A percentile compares a stretch with the other conserved stretches of the same genome.
These are phyloP conservation scores for Mortierella sp. DNA, from an alignment of 371 early-diverging fungal species.

Conservation along the genomic window DNA sequence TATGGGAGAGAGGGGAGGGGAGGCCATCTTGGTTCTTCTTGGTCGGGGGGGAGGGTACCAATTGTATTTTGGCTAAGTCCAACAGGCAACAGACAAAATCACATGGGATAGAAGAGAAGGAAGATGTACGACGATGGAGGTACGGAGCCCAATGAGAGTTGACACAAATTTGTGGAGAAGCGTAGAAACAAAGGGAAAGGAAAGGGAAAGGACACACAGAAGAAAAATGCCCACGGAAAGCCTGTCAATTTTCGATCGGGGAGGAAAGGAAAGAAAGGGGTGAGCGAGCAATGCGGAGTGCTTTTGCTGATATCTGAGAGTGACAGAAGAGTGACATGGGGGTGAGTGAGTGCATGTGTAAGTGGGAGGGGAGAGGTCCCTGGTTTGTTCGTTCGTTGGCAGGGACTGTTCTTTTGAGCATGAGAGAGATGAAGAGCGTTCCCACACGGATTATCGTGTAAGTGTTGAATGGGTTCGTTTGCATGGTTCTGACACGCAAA, in stretches of 20 bases:
- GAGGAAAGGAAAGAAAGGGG: background rate
- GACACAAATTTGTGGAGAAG: slow-evolving; percentile 1
- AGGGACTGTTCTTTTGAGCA: background rate
- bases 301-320: background rate
- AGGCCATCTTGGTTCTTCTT: background rate
- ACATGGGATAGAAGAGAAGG: background rate
- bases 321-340: background rate
- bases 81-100: background rate
- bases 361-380: background rate
- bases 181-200: background rate
- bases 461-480: background rate
- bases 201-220: background rate
- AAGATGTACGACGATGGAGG: background rate
- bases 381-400: background rate
- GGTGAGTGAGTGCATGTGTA: background rate
- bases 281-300: background rate
- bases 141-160: background rate
- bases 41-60: background rate
- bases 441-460: background rate
- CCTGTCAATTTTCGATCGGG: background rate
- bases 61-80: background rate
- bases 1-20: background rate
- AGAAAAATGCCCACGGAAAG: slow-evolving; percentile 5
- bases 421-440: background rate
- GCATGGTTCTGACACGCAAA: too few species aligned